Percentiles rank a stretch among this genome's conserved stretches.
Conservation (phyloP, 306 rosid species). For the Begonia peltatifolia region DNA sequence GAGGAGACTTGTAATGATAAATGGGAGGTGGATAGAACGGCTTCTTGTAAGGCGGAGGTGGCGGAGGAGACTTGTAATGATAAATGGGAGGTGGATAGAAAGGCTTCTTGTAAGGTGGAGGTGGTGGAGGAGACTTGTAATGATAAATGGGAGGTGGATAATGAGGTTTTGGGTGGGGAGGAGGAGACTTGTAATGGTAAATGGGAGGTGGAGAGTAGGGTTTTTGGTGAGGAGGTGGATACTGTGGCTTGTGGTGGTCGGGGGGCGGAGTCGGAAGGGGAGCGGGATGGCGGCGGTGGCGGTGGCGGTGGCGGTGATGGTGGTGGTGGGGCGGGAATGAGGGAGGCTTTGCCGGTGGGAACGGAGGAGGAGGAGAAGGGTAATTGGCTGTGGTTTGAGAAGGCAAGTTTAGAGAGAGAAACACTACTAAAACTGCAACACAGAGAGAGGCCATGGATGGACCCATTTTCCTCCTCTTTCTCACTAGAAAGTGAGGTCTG, state of each 20-base stretch:
- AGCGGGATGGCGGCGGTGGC: neutral
- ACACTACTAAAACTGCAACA: neutral
- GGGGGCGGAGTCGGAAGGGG: neutral
- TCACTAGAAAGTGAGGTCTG: neutral
- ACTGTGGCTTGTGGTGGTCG: neutral
- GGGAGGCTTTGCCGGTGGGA: neutral
- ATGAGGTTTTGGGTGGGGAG: neutral
- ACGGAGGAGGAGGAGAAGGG: neutral
- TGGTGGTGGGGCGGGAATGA: neutral
- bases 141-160: neutral
- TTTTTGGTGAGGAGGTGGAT: neutral
- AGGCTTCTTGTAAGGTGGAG: neutral
- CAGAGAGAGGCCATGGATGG: neutral
- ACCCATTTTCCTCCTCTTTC: neutral
- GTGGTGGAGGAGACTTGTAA: neutral
- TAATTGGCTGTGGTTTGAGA: neutral
- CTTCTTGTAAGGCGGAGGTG: neutral
- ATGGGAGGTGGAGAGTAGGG: neutral
- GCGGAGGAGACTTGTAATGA: no score
- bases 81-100: neutral
- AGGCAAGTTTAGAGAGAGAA: neutral
- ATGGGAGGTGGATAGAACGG: neutral
- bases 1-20: neutral
- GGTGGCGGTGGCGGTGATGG: neutral
- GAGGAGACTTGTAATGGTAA: neutral